Percentiles rank a stretch among this genome's conserved stretches.
phyloP scores from a whole-genome alignment of 2,329 filamentous ascomycete genomes.

The Aspergillus sp. region DNA sequence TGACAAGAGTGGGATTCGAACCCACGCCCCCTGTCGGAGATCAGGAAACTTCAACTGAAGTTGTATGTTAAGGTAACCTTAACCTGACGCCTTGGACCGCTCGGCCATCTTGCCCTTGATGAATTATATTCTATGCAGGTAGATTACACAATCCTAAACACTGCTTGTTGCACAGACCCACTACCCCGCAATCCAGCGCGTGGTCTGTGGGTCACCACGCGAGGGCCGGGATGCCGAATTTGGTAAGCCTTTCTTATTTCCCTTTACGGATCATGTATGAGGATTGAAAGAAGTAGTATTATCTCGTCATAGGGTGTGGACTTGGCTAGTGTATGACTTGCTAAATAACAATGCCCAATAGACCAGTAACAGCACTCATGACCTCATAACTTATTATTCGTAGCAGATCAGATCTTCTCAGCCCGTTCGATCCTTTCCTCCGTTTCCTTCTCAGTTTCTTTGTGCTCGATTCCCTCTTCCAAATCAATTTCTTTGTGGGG shows the following conservation, averaged over 20 bases:
- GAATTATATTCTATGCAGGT: not conserved
- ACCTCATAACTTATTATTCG: not conserved
- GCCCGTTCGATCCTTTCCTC: slow-evolving; percentile 15
- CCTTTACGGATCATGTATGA: no score
- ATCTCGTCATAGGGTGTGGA: no score
- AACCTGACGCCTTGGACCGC: slow-evolving; percentile 3
- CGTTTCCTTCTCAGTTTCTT: slow-evolving; percentile 14
- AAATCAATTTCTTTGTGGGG: slow-evolving; percentile 14
- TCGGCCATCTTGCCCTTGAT: slow-evolving; percentile 1
- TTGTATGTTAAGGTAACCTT: slow-evolving; percentile 4
- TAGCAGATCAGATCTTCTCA: slow-evolving; percentile 8
- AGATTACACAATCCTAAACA: not conserved
- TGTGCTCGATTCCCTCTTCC: slow-evolving; percentile 11
- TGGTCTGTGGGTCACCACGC: not conserved
- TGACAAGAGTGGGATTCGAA: slow-evolving; percentile 7
- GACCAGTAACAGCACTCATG: not conserved
- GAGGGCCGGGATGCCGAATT: not conserved
- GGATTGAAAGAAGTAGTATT: no score
- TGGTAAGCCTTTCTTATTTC: not conserved
- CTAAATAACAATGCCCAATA: no score
- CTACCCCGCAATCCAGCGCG: not conserved
- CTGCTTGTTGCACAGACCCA: not conserved
- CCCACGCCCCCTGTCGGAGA: slow-evolving; percentile 3
- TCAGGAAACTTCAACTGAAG: slow-evolving; percentile 1
- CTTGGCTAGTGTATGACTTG: no score